These are phyloP conservation scores for Candida sanyaensis DNA, from an alignment of 1,139 yeast genomes.

Conservation along the genomic window DNA sequence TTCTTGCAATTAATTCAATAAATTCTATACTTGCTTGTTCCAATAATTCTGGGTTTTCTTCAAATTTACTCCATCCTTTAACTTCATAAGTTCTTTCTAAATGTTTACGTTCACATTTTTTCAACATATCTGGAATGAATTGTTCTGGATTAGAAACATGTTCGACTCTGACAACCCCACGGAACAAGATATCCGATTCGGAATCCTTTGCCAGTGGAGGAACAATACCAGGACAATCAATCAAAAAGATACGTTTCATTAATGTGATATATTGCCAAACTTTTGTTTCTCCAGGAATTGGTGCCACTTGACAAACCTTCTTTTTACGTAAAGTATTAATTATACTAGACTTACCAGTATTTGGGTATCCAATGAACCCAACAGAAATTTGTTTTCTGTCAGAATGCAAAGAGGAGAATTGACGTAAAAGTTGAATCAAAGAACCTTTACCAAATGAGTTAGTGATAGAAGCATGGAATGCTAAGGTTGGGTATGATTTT, in stretches of 20 bases:
- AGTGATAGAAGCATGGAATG: constrained; percentile 97
- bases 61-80: constrained; percentile 76
- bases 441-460: constrained; percentile 98
- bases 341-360: constrained; percentile 94
- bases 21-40: constrained; percentile 73
- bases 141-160: constrained; percentile 96
- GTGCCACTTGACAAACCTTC: constrained; percentile 97
- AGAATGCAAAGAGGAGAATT: constrained; percentile 84
- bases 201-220: constrained; percentile 91
- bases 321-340: constrained; percentile 91
- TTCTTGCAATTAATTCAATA: constrained; percentile 86
- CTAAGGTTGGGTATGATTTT: constrained; percentile 89
- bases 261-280: constrained; percentile 98
- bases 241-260: constrained; percentile 92
- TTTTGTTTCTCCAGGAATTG: constrained; percentile 98
- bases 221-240: constrained; percentile 98
- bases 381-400: constrained; percentile 96
- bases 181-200: constrained; percentile 89
- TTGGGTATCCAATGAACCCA: constrained; percentile 97
- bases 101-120: constrained; percentile 86
- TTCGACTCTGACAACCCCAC: constrained; percentile 98
- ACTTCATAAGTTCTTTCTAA: constrained; percentile 94
- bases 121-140: constrained; percentile 84
- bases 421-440: constrained; percentile 87
- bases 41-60: constrained; percentile 38